Base-by-base conservation (phyloP, 1,284 basidiomycete species). In the Austroboletus niveus region DNA sequence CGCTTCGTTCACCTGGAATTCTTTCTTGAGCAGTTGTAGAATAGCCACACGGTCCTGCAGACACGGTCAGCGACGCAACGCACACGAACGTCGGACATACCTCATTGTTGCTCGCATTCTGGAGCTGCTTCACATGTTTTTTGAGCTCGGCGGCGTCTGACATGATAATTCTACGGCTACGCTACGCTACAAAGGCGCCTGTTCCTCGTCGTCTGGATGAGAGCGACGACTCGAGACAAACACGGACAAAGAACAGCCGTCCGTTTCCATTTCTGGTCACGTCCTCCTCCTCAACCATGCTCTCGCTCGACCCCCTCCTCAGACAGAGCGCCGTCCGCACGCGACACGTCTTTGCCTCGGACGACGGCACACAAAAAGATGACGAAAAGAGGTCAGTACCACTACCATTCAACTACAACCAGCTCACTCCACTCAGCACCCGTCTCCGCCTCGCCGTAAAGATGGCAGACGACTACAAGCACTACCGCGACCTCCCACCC, bases 401-500 rank as follows among this genome's bases (percentile, higher is more conserved):
- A 8, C 3, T n/a, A 12, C n/a, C 30, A 14, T 5, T 1, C 2
- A 5, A 24, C 22, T 24, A 24, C 22, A 24, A 24, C 14, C n/a
- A 17, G 3, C 51, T 61, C 40, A 57, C 47, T 1, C 20, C 0
- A n/a, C 3, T 35, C 40, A 91, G 89, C 63, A 74, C 82, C 12
- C 78, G 86, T 42, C 66, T 89, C 45, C 80, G 84, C 32, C 64
- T 91, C 40, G 75, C 87, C 8, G 79, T 88, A 64, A 84, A 97
- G 82, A 84, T 90, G 71, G 69, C 84, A 63, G 77, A 87, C 72
- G 96, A 98, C 71, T 99, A 96, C 72, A 79, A 80, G 51, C 86
- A 97, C 65, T 92, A 84, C 60, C 91, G 90, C 67, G 81, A 86
- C 32, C 83, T 98, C 2, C 96, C 96, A 1, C 73, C 91, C 4